These are phyloP conservation scores for Euphorbia celastroides DNA, from an alignment of 441 rosid genomes.

Conservation along the genomic window DNA sequence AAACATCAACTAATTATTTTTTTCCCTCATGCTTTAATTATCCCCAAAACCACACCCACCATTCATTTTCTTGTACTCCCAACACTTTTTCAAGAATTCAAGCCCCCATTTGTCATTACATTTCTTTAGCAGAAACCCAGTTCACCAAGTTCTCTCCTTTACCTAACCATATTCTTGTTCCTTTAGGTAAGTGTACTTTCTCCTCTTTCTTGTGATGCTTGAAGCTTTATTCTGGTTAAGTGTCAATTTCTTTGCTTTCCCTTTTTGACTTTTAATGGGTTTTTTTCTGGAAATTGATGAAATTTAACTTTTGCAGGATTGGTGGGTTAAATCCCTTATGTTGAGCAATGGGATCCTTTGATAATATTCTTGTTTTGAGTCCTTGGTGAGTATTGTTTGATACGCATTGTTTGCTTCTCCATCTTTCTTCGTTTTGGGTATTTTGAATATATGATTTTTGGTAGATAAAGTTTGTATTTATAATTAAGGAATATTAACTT, in stretches of 20 bases:
- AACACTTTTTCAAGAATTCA: background rate
- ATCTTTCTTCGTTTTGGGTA: constrained; percentile 5
- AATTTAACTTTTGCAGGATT: constrained; percentile 18
- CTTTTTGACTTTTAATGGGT: background rate
- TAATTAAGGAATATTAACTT: background rate
- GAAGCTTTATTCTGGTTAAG: background rate
- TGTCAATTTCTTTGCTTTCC: background rate
- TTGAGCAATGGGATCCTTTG: constrained; percentile 19
- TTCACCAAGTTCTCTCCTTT: background rate
- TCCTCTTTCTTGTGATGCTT: background rate
- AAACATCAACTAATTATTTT: background rate
- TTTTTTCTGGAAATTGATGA: background rate
- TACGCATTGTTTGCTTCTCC: constrained; percentile 14
- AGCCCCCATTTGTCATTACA: background rate
- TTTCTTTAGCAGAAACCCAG: background rate
- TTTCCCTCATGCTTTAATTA: background rate
- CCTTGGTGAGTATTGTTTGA: constrained; percentile 30
- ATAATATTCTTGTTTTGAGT: constrained; percentile 18
- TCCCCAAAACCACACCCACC: background rate
- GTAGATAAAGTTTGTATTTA: background rate
- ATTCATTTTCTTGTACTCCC: background rate
- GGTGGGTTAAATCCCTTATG: constrained; percentile 18
- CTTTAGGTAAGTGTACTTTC: background rate
- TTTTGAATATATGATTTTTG: constrained; percentile 2
- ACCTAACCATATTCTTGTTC: background rate